These are phyloP conservation scores for Hyphopichia buzzinii DNA, from an alignment of 1,139 yeast genomes.

Conservation along the genomic window DNA sequence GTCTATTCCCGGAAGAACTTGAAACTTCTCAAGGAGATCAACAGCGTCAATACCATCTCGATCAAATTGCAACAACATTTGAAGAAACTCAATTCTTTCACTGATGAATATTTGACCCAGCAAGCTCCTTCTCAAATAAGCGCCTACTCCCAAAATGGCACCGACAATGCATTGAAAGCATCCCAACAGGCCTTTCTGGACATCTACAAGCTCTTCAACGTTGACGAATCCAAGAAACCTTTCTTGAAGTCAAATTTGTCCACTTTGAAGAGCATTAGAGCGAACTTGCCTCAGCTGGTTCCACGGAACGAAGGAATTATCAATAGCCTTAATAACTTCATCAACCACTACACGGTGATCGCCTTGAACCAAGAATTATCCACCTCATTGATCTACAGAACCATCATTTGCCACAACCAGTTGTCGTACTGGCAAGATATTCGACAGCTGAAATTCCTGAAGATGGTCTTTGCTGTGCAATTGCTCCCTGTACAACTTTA, in stretches of 20 bases:
- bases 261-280: not conserved
- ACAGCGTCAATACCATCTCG: conserved; percentile 7
- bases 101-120: conserved; percentile 7
- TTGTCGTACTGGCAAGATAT: conserved; percentile 37
- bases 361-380: conserved; percentile 29
- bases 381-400: conserved; percentile 34
- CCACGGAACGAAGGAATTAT: not conserved
- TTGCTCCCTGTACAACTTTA: conserved; percentile 26
- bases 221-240: conserved; percentile 2
- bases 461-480: conserved; percentile 34
- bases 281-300: not conserved
- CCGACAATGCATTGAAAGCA: conserved; percentile 5
- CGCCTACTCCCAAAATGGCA: not conserved
- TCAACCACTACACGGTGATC: conserved; percentile 24
- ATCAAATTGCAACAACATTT: conserved; percentile 5
- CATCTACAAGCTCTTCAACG: conserved; percentile 10
- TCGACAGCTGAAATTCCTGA: conserved; percentile 22
- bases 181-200: conserved; percentile 17
- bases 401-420: conserved; percentile 33
- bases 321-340: conserved; percentile 10
- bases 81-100: conserved; percentile 7
- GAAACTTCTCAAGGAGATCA: conserved; percentile 1
- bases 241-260: not conserved
- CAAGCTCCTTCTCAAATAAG: conserved; percentile 3
- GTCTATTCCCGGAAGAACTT: not conserved